A percentile compares a stretch with the other conserved stretches of the same genome.
These are phyloP conservation scores for Pseudogymnoascus pannorum DNA, from an alignment of 2,329 filamentous ascomycete species.

Conservation along the genomic window DNA sequence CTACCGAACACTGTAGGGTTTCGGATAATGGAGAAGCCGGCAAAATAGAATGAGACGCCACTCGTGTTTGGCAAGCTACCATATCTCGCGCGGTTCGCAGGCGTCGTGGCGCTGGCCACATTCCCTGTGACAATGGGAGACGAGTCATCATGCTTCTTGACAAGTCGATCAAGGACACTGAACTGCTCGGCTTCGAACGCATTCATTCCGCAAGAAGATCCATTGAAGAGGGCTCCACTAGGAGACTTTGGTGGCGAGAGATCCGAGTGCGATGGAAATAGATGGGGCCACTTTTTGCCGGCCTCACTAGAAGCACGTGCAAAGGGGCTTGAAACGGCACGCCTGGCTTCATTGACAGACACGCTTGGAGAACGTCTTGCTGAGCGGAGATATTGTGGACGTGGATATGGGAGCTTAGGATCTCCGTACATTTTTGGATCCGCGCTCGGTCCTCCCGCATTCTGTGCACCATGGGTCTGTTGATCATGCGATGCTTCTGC, in stretches of 20 bases:
- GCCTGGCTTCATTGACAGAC: neutral
- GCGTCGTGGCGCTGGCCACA: neutral
- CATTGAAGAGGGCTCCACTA: constrained; percentile 22
- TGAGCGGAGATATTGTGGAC: constrained; percentile 1
- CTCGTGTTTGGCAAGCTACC: neutral
- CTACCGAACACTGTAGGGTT: neutral
- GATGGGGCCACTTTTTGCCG: constrained; percentile 13
- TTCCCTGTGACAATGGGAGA: neutral
- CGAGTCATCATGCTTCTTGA: neutral
- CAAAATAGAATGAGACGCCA: neutral
- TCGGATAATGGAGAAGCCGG: neutral
- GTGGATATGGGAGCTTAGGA: neutral
- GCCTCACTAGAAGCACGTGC: constrained; percentile 1
- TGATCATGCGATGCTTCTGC: neutral
- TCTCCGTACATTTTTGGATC: neutral
- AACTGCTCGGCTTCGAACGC: constrained; percentile 15
- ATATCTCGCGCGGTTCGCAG: neutral
- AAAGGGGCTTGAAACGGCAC: neutral
- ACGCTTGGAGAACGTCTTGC: neutral
- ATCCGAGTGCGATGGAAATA: constrained; percentile 10
- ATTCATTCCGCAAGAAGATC: constrained; percentile 11
- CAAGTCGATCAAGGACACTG: constrained; percentile 11
- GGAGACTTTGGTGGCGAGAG: constrained; percentile 19
- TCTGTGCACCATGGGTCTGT: neutral
- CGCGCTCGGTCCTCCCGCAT: neutral